Conservation (phyloP, 805 yeast species). For the Cyberlindnera samutprakarnensis region DNA sequence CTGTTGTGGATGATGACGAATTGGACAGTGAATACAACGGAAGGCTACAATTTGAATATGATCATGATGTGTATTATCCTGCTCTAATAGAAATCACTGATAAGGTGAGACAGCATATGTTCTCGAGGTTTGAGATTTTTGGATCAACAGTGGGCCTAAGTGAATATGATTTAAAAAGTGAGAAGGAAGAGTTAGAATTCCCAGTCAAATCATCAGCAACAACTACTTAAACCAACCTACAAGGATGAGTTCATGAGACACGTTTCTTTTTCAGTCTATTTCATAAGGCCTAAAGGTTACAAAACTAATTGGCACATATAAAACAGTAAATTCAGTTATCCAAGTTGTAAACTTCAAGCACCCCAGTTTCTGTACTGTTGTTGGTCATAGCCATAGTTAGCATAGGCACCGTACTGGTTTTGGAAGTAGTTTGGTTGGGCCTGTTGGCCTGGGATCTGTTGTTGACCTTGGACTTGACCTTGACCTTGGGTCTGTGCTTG, state of each 20-base stretch:
- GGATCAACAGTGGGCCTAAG: conserved; percentile 71
- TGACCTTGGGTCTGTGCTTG: conserved; percentile 7
- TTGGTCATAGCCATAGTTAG: conserved; percentile 9
- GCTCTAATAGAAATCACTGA: conserved; percentile 52
- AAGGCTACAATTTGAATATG: conserved; percentile 67
- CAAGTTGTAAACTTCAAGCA: no score
- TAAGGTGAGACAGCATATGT: conserved; percentile 48
- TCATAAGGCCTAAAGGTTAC: no score
- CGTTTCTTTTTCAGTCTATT: no score
- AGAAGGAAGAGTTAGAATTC: conserved; percentile 2
- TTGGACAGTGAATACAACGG: conserved; percentile 85
- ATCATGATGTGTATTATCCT: conserved; percentile 75
- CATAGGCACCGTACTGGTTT: conserved; percentile 2
- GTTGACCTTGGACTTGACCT: conserved; percentile 3
- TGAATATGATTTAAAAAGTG: conserved; percentile 70
- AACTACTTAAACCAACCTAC: no score
- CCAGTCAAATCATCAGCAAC: conserved; percentile 4
- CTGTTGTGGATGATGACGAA: conserved; percentile 74
- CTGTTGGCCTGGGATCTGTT: no score
- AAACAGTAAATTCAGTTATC: no score
- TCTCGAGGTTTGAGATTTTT: conserved; percentile 58
- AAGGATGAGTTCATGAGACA: not conserved
- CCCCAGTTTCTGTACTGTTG: no score
- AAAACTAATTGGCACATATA: no score
- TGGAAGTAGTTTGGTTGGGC: conserved; percentile 1